Percentiles rank a stretch among this genome's conserved stretches.
phyloP scores from a whole-genome alignment of 495 filamentous ascomycete species.

The Hypoxylon intermedium region DNA sequence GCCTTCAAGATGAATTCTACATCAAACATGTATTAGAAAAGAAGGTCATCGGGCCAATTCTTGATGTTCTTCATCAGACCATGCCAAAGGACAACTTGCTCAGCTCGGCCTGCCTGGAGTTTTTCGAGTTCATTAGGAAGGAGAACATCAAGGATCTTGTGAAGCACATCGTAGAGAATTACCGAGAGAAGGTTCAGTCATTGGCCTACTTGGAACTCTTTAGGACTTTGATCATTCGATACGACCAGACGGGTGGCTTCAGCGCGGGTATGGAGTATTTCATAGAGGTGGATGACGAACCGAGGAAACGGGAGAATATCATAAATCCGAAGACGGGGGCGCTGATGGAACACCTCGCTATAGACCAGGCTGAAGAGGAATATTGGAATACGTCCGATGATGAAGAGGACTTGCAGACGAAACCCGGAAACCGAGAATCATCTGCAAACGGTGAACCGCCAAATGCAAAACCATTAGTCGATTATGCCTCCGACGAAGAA shows the following conservation, averaged over 20 bases:
- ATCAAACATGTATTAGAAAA: slow-evolving; percentile 85
- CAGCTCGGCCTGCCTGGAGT: slow-evolving; percentile 93
- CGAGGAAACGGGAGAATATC: slow-evolving; percentile 66
- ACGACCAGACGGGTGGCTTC: slow-evolving; percentile 81
- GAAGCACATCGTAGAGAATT: slow-evolving; percentile 85
- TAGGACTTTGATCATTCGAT: slow-evolving; percentile 72
- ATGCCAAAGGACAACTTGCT: slow-evolving; percentile 96
- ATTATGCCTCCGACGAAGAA: slow-evolving; percentile 90
- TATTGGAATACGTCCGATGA: slow-evolving; percentile 96
- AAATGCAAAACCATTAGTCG: slow-evolving; percentile 76
- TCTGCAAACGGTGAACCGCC: slow-evolving; percentile 59
- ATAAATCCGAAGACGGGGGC: slow-evolving; percentile 70
- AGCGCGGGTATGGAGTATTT: slow-evolving; percentile 63
- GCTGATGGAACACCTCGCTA: slow-evolving; percentile 68
- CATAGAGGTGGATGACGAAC: slow-evolving; percentile 57
- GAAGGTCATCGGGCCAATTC: slow-evolving; percentile 83
- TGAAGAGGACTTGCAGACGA: slow-evolving; percentile 68
- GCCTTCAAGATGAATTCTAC: slow-evolving; percentile 91
- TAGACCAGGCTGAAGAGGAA: slow-evolving; percentile 87
- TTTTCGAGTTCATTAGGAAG: slow-evolving; percentile 89
- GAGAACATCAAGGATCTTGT: slow-evolving; percentile 85
- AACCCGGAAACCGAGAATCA: slow-evolving; percentile 37
- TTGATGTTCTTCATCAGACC: slow-evolving; percentile 85
- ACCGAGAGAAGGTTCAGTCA: slow-evolving; percentile 77
- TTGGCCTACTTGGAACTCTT: slow-evolving; percentile 92